phyloP scores from a whole-genome alignment of 106 monocot species.

The Dendrobium chrysotoxum region DNA sequence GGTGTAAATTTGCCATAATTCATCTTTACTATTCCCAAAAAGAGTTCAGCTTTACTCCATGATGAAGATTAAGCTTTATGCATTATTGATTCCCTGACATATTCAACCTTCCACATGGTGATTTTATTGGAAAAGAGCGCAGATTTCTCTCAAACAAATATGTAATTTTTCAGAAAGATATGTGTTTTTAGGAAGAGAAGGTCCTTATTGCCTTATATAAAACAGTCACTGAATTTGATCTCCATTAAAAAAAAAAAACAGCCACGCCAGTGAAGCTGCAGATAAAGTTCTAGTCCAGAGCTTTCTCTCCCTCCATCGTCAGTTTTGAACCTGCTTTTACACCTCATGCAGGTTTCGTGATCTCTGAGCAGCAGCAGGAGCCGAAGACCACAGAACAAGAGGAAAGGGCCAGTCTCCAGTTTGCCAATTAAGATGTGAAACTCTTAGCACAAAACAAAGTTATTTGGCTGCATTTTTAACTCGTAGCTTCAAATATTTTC shows the following conservation, averaged over 20 bases:
- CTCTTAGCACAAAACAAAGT: neutral
- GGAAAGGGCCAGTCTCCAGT: neutral
- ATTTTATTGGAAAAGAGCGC: neutral
- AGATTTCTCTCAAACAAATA: neutral
- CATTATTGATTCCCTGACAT: neutral
- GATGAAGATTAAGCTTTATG: neutral
- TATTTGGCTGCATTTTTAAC: too few species aligned
- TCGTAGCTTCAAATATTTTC: too few species aligned
- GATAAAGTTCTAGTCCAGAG: too few species aligned
- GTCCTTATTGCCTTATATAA: neutral
- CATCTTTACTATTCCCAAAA: too few species aligned
- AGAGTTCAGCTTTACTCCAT: neutral
- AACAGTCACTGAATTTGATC: neutral
- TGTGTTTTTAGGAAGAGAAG: neutral
- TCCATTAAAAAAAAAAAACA: neutral
- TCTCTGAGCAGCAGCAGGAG: neutral
- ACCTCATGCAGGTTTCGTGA: conserved; percentile 6
- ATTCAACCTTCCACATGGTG: neutral
- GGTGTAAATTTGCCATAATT: too few species aligned
- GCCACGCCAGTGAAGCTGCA: neutral
- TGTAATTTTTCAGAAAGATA: neutral
- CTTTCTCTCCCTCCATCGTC: neutral
- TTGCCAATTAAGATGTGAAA: neutral
- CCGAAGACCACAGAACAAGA: neutral
- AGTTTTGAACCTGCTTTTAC: neutral